These are phyloP conservation scores for Corymbia calophylla DNA, from an alignment of 441 rosid genomes.

Conservation along the genomic window DNA sequence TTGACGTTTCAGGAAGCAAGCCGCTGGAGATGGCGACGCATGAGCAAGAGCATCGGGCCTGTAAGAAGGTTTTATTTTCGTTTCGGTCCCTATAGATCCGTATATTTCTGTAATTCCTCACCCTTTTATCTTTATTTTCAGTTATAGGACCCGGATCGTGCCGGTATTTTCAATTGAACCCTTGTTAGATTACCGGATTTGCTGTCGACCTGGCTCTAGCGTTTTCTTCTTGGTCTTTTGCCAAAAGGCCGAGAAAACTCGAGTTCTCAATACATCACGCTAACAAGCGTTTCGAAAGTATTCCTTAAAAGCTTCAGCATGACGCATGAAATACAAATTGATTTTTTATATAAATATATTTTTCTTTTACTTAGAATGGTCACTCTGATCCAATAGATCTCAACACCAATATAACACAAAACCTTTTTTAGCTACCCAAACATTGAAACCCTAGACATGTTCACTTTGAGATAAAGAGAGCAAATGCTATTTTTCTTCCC, in stretches of 20 bases:
- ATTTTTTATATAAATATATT: background rate
- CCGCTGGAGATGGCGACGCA: background rate
- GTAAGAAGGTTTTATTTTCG: background rate
- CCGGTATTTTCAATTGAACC: background rate
- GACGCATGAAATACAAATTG: background rate
- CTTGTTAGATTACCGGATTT: background rate
- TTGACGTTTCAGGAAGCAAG: background rate
- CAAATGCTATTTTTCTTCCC: background rate
- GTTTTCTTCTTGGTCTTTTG: background rate
- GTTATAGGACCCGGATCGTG: background rate
- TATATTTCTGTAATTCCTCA: background rate
- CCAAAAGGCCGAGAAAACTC: background rate
- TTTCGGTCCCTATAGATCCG: background rate
- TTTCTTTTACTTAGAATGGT: background rate
- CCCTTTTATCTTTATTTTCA: background rate
- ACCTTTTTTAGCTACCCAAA: background rate
- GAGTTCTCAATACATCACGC: background rate
- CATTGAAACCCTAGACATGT: background rate
- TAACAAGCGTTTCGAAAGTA: background rate
- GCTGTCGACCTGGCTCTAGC: background rate
- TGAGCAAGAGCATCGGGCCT: background rate
- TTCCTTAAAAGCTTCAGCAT: background rate
- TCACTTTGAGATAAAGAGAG: background rate
- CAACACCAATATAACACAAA: background rate
- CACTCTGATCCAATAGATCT: background rate